Evolutionary conservation across 306 rosid genomes (phyloP), one percentile per base, ranked within the genome.

Genomic region (Rosa lucieae): DNA sequence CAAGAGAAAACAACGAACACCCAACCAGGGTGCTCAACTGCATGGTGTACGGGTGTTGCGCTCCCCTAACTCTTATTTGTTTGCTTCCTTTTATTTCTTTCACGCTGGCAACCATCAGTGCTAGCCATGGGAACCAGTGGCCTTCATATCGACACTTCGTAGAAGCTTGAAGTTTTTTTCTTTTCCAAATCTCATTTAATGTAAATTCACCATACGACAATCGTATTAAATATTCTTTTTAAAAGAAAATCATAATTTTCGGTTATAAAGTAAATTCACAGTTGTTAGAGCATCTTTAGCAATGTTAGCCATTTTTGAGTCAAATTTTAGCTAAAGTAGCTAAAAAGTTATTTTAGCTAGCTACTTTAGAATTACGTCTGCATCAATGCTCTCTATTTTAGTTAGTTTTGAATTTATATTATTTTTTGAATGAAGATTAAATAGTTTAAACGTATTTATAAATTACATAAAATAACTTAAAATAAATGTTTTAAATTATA

Each of bases 101-200:
- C 0, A 14, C 2, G 21, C 10, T 39, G 26, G 3, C n/a, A 9
- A 3, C 26, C 5, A 37, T 3, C 5, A 5, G 13, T 18, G 11
- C 10, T 0, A 15, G 23, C 4, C 10, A 40, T 56, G 13, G 46
- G 17, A 66, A 35, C 12, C 12, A 37, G 23, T 37, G 47, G 5
- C 21, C 5, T 37, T 8, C 47, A 15, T 37, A 4, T 3, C 14
- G 47, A 66, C 12, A 37, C 0, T 63, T 63, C 10, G 44, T 13
- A 15, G 12, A 6, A 17, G 0, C 0, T 1, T 2, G 0, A 0
- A 6, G 3, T 17, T 13, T 37, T 37, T 0, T 3, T 6, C 0
- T 14, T 65, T 29, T 35, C 14, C 17, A 23, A 0, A 32, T 65
- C 10, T 5, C 70, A 35, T 35, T 35, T 35, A 14, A 35, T 5